phyloP scores from a whole-genome alignment of 2,329 filamentous ascomycete species.

The Fusarium albidum region DNA sequence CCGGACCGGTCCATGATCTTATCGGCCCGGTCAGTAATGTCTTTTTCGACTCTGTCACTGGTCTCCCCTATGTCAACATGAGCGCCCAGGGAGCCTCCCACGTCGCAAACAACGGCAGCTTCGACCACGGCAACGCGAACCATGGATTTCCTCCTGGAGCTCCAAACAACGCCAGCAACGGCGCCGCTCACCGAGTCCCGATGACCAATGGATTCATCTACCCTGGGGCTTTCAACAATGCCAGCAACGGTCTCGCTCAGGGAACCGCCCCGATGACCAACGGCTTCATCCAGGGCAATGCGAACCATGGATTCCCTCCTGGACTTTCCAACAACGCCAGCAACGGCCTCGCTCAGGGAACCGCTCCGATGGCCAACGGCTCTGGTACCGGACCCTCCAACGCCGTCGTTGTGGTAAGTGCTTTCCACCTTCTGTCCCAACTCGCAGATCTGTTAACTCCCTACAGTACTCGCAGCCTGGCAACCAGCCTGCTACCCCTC shows the following conservation, averaged over 20 bases:
- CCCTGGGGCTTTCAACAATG: no score
- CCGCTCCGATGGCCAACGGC: slow-evolving; percentile 8
- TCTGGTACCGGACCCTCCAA: not conserved
- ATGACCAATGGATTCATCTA: slow-evolving; percentile 16
- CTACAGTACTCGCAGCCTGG: not conserved
- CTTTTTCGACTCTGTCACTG: no score
- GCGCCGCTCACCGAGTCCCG: slow-evolving; percentile 1
- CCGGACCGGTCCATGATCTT: no score
- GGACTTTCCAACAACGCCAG: not conserved
- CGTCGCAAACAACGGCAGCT: not conserved
- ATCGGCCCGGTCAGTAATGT: no score
- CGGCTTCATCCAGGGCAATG: slow-evolving; percentile 4
- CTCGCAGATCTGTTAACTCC: not conserved
- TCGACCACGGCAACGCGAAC: slow-evolving; percentile 4
- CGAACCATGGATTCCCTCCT: not conserved
- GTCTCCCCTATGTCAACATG: no score
- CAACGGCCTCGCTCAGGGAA: not conserved
- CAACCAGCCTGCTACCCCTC: not conserved
- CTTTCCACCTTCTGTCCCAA: not conserved
- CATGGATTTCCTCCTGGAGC: not conserved
- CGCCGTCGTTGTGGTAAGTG: not conserved
- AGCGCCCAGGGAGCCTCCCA: no score
- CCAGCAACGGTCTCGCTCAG: not conserved
- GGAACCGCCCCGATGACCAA: not conserved
- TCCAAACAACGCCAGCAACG: not conserved